Evolutionary conservation across 2,329 filamentous ascomycete species (phyloP), one percentile per base, ranked within the genome.

Genomic region (Didymella sp.): DNA sequence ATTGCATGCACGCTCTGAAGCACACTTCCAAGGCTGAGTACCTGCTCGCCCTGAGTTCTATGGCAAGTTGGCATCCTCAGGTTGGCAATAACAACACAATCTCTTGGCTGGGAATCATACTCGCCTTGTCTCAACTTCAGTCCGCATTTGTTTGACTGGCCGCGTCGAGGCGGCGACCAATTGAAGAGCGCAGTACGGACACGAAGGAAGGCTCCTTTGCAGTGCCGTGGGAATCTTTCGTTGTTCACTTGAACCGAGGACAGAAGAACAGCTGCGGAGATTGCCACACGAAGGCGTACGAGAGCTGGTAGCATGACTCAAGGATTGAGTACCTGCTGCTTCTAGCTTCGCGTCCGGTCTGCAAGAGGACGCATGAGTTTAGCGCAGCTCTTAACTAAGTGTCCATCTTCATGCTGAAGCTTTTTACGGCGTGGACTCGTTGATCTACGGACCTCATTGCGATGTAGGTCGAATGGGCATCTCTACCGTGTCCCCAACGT

Each of bases 61-160:
- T 38, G 49, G 48, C 24, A 48, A 38, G 48, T 57, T 57, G 48
- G 31, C 12, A 25, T 11, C 13, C 54, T 13, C 12, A 41, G 48
- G 19, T 40, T 52, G 54, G 54, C 54, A 48, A 42, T 43, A 33
- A 57, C 48, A 49, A 38, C 24, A 43, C 22, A 25, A 21, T 3
- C 17, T 37, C 54, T 57, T 52, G 54, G 54, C 54, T 57, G 37
- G 6, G 33, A 52, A 40, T 57, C 54, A 48, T 47, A 52, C 49
- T 47, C 48, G 38, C 31, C 43, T 52, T 49, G 49, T 57, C 54
- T 57, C 54, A 52, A 51, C 44, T 31, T 33, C 43, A 51, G 31
- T 30, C 54, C 31, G 48, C 38, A 38, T 52, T 40, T 8, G 49
- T 57, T 52, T 57, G 48, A 44, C 3, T 52, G 22, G 38, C 54